These are phyloP conservation scores for Monosporascus ibericus DNA, from an alignment of 2,329 filamentous ascomycete species.

Conservation along the genomic window DNA sequence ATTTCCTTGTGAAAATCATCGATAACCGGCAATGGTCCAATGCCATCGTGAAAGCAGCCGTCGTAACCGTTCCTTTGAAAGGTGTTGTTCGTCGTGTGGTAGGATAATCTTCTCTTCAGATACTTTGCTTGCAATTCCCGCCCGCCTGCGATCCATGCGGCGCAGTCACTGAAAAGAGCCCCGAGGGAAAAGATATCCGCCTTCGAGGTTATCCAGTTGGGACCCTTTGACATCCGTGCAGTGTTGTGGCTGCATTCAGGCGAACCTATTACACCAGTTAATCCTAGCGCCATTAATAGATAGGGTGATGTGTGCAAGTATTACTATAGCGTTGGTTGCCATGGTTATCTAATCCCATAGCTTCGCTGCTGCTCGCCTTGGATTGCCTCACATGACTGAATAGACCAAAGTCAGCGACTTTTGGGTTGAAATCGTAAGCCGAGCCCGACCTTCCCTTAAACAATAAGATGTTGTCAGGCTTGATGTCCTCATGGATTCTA, in stretches of 20 bases:
- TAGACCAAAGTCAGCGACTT: slow-evolving; percentile 15
- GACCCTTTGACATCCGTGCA: slow-evolving; percentile 2
- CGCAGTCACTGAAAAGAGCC: slow-evolving; percentile 9
- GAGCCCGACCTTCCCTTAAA: slow-evolving; percentile 7
- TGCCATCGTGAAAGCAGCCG: slow-evolving; percentile 13
- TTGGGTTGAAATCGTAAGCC: slow-evolving; percentile 11
- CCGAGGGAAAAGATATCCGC: slow-evolving; percentile 14
- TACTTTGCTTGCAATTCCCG: slow-evolving; percentile 3
- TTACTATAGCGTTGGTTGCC: slow-evolving; percentile 10
- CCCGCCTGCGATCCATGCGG: slow-evolving; percentile 11
- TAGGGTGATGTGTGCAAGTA: not conserved
- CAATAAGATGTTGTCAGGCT: slow-evolving; percentile 13
- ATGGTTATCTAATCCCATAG: slow-evolving; percentile 6
- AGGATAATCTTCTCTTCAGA: slow-evolving; percentile 2
- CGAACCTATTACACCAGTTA: slow-evolving; percentile 4
- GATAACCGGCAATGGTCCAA: slow-evolving; percentile 1
- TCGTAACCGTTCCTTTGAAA: slow-evolving; percentile 4
- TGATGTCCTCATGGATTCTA: slow-evolving; percentile 16
- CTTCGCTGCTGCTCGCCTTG: slow-evolving; percentile 3
- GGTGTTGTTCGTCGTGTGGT: slow-evolving; percentile 1
- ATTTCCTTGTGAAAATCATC: slow-evolving; percentile 9
- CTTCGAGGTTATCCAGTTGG: slow-evolving; percentile 4
- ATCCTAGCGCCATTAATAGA: not conserved
- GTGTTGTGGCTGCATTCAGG: slow-evolving; percentile 9
- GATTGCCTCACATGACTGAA: slow-evolving; percentile 6